These are phyloP conservation scores for Corniculantispora saksenae DNA, from an alignment of 2,329 filamentous ascomycete genomes.

Conservation along the genomic window DNA sequence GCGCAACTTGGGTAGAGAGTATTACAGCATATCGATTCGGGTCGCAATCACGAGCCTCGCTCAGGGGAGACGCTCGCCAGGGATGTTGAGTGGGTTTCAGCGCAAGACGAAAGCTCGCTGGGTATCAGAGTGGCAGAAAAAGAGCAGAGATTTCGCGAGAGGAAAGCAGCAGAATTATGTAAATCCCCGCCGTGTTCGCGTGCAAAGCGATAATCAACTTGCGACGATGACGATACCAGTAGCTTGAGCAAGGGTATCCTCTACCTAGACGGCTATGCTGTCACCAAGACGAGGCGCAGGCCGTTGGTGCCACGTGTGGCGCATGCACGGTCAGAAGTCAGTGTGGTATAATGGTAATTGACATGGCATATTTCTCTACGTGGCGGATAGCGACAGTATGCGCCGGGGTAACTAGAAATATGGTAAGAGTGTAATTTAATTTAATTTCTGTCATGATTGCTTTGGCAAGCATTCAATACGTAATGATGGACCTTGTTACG, in stretches of 20 bases:
- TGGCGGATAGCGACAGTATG: no score
- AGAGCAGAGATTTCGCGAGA: neutral
- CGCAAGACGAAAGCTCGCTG: neutral
- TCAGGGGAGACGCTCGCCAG: slow-evolving; percentile 10
- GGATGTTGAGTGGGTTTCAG: neutral
- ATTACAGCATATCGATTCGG: slow-evolving; percentile 19
- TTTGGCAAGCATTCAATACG: no score
- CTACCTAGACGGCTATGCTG: neutral
- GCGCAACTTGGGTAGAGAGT: neutral
- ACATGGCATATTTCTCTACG: no score
- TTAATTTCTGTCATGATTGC: no score
- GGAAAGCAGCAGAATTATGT: neutral
- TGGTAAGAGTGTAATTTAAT: no score
- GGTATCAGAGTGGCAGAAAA: neutral
- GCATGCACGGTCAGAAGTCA: neutral
- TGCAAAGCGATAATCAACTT: neutral
- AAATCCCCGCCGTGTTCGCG: neutral
- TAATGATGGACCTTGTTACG: neutral
- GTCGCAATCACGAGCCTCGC: slow-evolving; percentile 14
- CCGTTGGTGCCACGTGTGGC: slow-evolving; percentile 17
- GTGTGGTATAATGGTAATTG: no score
- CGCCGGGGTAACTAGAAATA: no score
- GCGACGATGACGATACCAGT: slow-evolving; percentile 16
- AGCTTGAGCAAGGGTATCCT: slow-evolving; percentile 6
- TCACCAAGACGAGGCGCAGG: slow-evolving; percentile 2